Evolutionary conservation across 768 basidiomycete species (phyloP).

Genomic region (Zangia roseola): DNA sequence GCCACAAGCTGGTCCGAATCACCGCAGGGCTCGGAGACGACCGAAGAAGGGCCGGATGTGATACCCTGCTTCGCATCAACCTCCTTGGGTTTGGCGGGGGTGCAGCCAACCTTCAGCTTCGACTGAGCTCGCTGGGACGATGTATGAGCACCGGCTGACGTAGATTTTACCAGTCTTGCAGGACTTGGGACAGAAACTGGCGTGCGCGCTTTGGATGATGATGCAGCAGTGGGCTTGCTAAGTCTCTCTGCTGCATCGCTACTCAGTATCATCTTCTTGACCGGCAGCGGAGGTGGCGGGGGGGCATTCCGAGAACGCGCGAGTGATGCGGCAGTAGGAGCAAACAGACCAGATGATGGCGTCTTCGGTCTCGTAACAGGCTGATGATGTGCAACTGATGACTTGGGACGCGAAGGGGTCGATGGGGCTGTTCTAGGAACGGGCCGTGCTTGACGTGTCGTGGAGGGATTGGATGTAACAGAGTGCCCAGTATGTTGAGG

Average conservation of each 20-base stretch:
- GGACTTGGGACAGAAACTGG: conserved; percentile 18
- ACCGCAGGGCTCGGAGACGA: conserved; percentile 23
- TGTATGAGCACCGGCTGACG: conserved; percentile 27
- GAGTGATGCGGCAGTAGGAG: conserved; percentile 81
- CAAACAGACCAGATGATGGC: conserved; percentile 66
- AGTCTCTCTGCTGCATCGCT: conserved; percentile 60
- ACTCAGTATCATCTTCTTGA: conserved; percentile 54
- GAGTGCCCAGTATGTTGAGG: conserved; percentile 45
- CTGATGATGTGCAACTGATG: conserved; percentile 26
- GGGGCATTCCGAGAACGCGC: conserved; percentile 62
- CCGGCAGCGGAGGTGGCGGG: conserved; percentile 44
- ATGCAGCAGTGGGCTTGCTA: conserved; percentile 82
- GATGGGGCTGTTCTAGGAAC: conserved; percentile 31
- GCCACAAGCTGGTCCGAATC: conserved; percentile 19
- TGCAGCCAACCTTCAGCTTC: conserved; percentile 26
- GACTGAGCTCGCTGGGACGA: conserved; percentile 30
- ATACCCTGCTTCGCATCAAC: conserved; percentile 19
- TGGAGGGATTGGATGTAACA: conserved; percentile 32
- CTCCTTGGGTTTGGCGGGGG: conserved; percentile 26
- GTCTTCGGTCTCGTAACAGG: conserved; percentile 50
- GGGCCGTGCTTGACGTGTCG: conserved; percentile 24
- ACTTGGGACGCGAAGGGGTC: conserved; percentile 38
- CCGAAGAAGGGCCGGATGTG: conserved; percentile 19
- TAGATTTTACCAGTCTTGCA: conserved; percentile 29
- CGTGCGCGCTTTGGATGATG: conserved; percentile 59